Evolutionary conservation across 2,329 filamentous ascomycete species (phyloP).

Genomic region (Colletotrichum cordylinicola): DNA sequence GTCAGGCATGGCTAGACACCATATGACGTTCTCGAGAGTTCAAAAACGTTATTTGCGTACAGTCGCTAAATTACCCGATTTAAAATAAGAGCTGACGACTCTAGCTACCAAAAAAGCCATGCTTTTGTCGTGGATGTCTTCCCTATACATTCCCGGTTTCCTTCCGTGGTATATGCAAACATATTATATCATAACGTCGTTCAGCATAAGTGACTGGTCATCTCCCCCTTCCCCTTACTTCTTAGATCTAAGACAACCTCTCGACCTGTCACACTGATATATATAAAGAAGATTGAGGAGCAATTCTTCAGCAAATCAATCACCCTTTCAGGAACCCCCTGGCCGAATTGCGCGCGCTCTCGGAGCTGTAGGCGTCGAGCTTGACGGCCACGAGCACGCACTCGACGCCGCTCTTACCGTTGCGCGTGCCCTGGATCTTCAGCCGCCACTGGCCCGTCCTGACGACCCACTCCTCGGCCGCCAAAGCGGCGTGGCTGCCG

Average conservation of each 20-base stretch:
- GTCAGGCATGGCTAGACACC: no score
- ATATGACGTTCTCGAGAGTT: no score
- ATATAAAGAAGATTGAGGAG: not conserved
- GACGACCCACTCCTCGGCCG: constrained; percentile 64
- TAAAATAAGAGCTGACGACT: no score
- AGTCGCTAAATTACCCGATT: no score
- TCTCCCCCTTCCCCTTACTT: not conserved
- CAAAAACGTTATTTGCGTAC: no score
- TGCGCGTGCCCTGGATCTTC: constrained; percentile 61
- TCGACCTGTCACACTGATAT: not conserved
- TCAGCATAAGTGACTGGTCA: not conserved
- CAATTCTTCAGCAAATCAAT: not conserved
- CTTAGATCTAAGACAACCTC: not conserved
- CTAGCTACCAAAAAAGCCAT: not conserved
- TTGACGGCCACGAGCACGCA: constrained; percentile 79
- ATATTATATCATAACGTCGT: constrained; percentile 11
- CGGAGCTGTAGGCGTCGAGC: constrained; percentile 72
- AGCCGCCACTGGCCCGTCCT: constrained; percentile 75
- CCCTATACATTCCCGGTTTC: not conserved
- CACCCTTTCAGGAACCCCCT: constrained; percentile 63
- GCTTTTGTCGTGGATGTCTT: not conserved
- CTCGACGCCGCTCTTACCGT: constrained; percentile 64
- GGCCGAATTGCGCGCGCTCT: constrained; percentile 69
- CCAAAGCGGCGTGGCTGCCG: constrained; percentile 23
- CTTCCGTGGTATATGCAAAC: not conserved